Evolutionary conservation across 2,329 filamentous ascomycete species (phyloP).

Genomic region (Cordyceps javanica): DNA sequence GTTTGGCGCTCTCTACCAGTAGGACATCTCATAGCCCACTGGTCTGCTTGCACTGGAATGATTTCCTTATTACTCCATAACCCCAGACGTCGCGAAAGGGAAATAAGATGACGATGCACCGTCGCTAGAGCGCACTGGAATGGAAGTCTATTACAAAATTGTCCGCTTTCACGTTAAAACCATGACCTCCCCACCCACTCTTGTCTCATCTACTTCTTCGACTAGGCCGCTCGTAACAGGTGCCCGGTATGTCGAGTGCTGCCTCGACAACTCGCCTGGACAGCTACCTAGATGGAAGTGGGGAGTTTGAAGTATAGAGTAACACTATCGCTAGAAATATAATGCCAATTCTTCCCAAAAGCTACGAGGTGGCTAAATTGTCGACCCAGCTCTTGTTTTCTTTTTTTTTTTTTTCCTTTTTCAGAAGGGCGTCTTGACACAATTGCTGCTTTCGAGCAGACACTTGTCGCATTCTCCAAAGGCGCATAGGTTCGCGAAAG

Average conservation of each 20-base stretch:
- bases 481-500: too few species aligned
- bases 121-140: neutral
- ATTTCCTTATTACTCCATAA: neutral
- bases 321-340: neutral
- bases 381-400: too few species aligned
- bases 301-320: neutral
- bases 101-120: too few species aligned
- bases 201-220: neutral
- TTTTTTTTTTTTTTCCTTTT: too few species aligned
- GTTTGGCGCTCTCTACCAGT: too few species aligned
- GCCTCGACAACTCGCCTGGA: conserved; percentile 2
- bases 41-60: neutral
- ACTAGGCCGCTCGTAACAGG: neutral
- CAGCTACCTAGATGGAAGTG: neutral
- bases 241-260: neutral
- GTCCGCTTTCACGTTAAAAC: neutral
- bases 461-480: neutral
- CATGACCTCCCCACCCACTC: neutral
- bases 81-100: too few species aligned
- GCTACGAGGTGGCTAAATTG: neutral
- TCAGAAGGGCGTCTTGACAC: too few species aligned
- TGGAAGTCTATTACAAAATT: neutral
- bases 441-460: neutral
- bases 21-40: too few species aligned
- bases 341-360: neutral